Conservation (phyloP, 176 grass and related monocot species). For the Aegilops sharonensis region DNA sequence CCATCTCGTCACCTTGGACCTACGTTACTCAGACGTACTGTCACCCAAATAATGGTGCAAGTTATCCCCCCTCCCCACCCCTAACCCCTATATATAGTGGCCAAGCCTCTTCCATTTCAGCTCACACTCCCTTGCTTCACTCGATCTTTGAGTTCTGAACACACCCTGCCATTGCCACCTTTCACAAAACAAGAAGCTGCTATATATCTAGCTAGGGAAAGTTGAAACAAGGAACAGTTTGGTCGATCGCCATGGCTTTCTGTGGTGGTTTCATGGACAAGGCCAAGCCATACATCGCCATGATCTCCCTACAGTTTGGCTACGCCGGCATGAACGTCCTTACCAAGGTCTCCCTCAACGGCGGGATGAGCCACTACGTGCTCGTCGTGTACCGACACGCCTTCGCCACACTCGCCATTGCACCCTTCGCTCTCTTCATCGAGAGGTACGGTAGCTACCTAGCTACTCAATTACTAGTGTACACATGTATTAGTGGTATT, state of each 20-base stretch:
- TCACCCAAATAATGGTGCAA: neutral
- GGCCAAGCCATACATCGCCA: slow-evolving; percentile 75
- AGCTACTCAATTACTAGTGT: neutral
- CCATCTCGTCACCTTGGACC: neutral
- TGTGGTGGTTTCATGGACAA: slow-evolving; percentile 41
- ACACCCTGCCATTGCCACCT: neutral
- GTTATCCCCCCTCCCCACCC: neutral
- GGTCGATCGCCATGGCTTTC: slow-evolving; percentile 28
- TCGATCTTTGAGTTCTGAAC: neutral
- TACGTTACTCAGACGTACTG: slow-evolving; percentile 30
- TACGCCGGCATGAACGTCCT: slow-evolving; percentile 95
- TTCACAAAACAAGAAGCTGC: neutral
- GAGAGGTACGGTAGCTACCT: slow-evolving; percentile 44
- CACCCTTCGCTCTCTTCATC: slow-evolving; percentile 75
- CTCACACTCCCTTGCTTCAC: neutral
- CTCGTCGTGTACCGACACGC: slow-evolving; percentile 91
- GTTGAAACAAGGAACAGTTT: neutral
- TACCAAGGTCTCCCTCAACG: slow-evolving; percentile 77
- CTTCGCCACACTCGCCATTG: slow-evolving; percentile 73
- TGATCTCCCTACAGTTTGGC: slow-evolving; percentile 81
- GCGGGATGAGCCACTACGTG: slow-evolving; percentile 89
- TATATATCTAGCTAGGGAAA: neutral
- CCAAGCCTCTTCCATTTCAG: neutral
- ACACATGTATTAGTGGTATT: too few species aligned
- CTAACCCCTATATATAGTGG: slow-evolving; percentile 21